A percentile compares a stretch with the other conserved stretches of the same genome.
Conservation (phyloP, 2,329 filamentous ascomycete genomes). For the Cladosporium oxysporum region DNA sequence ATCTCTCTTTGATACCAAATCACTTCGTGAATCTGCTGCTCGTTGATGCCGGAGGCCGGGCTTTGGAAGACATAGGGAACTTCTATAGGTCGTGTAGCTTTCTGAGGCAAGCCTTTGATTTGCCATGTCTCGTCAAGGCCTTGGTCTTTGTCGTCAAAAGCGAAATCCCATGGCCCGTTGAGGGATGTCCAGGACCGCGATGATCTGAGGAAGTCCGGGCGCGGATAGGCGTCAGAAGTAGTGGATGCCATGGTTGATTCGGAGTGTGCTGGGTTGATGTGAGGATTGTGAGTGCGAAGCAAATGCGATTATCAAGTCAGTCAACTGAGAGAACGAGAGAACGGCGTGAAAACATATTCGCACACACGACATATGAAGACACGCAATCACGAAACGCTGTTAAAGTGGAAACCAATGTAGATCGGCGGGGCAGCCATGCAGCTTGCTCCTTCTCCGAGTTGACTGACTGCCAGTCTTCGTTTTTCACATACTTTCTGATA, state of each 20-base stretch:
- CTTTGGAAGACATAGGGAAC: slow-evolving; percentile 69
- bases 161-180: slow-evolving; percentile 64
- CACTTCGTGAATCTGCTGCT: slow-evolving; percentile 65
- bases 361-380: background rate
- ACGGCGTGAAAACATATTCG: background rate
- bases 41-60: slow-evolving; percentile 62
- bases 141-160: slow-evolving; percentile 65
- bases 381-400: slow-evolving; percentile 3
- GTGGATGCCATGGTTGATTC: background rate
- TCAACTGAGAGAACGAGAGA: background rate
- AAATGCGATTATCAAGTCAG: background rate
- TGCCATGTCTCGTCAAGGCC: slow-evolving; percentile 59
- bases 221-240: slow-evolving; percentile 52
- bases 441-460: background rate
- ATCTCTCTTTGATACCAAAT: slow-evolving; percentile 62
- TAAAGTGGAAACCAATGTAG: slow-evolving; percentile 7
- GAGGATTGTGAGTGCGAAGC: background rate
- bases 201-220: slow-evolving; percentile 64
- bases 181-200: slow-evolving; percentile 60
- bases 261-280: background rate
- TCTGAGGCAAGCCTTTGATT: slow-evolving; percentile 50
- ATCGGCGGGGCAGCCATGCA: slow-evolving; percentile 2
- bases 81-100: slow-evolving; percentile 56
- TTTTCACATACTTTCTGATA: background rate
- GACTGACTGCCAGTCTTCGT: background rate